Percentiles rank a stretch among this genome's conserved stretches.
Evolutionary conservation across 352 stramenopile species (phyloP).

Genomic region (Phytophthora pinifolia): DNA sequence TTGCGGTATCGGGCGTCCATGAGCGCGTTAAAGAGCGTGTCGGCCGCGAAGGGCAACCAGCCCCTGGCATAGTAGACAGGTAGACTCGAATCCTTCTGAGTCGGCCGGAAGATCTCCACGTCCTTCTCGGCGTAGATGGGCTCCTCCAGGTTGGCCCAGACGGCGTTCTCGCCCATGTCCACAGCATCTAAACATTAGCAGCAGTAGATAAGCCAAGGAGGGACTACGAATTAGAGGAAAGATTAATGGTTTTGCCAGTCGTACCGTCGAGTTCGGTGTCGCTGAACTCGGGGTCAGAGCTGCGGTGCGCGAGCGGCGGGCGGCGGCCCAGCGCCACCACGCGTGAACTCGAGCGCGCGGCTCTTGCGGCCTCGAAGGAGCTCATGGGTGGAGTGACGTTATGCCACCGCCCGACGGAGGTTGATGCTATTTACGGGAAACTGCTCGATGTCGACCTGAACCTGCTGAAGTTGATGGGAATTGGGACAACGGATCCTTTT

Average conservation of each 20-base stretch:
- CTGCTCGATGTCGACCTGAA: no score
- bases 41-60: slow-evolving; percentile 66
- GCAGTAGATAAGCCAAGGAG: neutral
- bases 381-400: slow-evolving; percentile 25
- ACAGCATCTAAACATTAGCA: slow-evolving; percentile 45
- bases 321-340: slow-evolving; percentile 23
- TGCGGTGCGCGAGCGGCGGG: slow-evolving; percentile 49
- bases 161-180: slow-evolving; percentile 65
- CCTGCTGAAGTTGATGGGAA: no score
- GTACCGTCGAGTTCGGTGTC: slow-evolving; percentile 53
- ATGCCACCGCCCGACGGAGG: no score
- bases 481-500: no score
- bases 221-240: slow-evolving; percentile 4
- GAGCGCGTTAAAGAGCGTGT: slow-evolving; percentile 69
- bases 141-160: slow-evolving; percentile 62
- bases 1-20: slow-evolving; percentile 61
- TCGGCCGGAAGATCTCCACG: slow-evolving; percentile 67
- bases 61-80: slow-evolving; percentile 74
- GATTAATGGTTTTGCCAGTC: slow-evolving; percentile 13
- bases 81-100: slow-evolving; percentile 49
- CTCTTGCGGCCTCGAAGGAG: slow-evolving; percentile 33
- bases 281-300: slow-evolving; percentile 65
- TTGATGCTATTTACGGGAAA: no score
- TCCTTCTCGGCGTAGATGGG: slow-evolving; percentile 75
- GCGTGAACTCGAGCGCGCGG: slow-evolving; percentile 7